Evolutionary conservation across 306 rosid species (phyloP), one percentile per base, ranked within the genome.

Genomic region (Quillaja saponaria): DNA sequence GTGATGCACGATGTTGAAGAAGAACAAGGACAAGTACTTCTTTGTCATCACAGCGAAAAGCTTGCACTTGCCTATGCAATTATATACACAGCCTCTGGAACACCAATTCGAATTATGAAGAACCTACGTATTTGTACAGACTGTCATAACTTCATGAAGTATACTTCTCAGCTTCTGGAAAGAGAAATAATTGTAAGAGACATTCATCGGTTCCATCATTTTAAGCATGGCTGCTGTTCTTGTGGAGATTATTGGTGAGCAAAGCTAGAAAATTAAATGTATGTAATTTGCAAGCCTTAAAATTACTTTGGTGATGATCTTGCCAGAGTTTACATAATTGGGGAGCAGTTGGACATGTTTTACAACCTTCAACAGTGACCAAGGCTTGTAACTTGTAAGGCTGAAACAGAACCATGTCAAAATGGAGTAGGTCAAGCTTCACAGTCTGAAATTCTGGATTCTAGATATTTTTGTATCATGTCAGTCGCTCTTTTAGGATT

Each of bases 181-280:
- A 82, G 87, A 34, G 82, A 83, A 69, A 80, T 91, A 53, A 78
- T 83, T 45, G 79, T 83, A 13, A 78, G 95, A 78, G 97, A 90
- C 54, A 76, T 69, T 59, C 80, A 79, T 71, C 76, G 90, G 55
- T 87, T 83, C 73, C 95, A 85, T 74, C 87, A 69, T 69, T 90
- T 85, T 60, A 85, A 67, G 74, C 66, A 82, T 2, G 91, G 95
- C 2, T 34, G 46, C 62, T 87, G 94, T 72, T 81, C 95, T 55
- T 90, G 87, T 64, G 81, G 87, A 78, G 87, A 90, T 77, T 82
- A 75, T 77, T 90, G 90, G 95, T 87, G 79, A 90, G 49, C 18
- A 60, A 38, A 64, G 50, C 6, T 50, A 12, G 39, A 71, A 37
- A 10, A 16, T 61, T 33, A 20, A n/a, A n/a, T 7, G 7, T 6